Evolutionary conservation across 176 grass and related monocot species (phyloP), one percentile per base, ranked within the genome.

Genomic region (Puya raimondii): DNA sequence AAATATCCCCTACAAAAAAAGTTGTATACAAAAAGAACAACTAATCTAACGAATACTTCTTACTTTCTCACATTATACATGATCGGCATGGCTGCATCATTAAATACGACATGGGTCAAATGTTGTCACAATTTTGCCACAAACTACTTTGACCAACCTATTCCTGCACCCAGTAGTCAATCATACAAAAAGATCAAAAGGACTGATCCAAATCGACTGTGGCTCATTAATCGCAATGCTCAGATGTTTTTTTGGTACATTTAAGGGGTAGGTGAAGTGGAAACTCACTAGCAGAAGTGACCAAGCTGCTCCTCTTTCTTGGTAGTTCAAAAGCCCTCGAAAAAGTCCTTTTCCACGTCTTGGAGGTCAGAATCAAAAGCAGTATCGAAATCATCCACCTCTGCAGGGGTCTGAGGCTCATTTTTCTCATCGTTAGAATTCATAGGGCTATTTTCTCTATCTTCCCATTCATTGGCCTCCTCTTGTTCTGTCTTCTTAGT

Each of bases 281-380:
- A 59, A 59, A 59, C 54, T 59, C 54, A 17, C 4, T 3, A 18
- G 56, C 22, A 20, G 56, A 2, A 61, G 16, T 61, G 56, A 61
- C 7, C 21, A 10, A 59, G 54, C 54, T 9, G 21, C 7, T 61
- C 2, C 14, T 61, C 17, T 9, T 18, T 61, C 9, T 56, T 56
- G 33, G 33, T 42, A 42, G 12, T 61, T 61, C n/a, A 61, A n/a
- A 9, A 10, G 56, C 7, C 4, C 9, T 61, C 10, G 10, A 61
- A 61, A 18, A 61, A 3, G 56, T 61, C 56, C 21, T 61, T 18
- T 61, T 61, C 56, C 56, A 61, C n/a, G 17, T 61, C 56, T 61
- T 22, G 17, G 21, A 61, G 8, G 74, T 85, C 80, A 81, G 81
- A 85, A 79, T 85, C 82, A 72, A 81, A 88, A 56, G 75, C 71